A percentile compares a stretch with the other conserved stretches of the same genome.
These are phyloP conservation scores for Stagonosporopsis chrysanthemi DNA, from an alignment of 2,329 filamentous ascomycete species.

Conservation along the genomic window DNA sequence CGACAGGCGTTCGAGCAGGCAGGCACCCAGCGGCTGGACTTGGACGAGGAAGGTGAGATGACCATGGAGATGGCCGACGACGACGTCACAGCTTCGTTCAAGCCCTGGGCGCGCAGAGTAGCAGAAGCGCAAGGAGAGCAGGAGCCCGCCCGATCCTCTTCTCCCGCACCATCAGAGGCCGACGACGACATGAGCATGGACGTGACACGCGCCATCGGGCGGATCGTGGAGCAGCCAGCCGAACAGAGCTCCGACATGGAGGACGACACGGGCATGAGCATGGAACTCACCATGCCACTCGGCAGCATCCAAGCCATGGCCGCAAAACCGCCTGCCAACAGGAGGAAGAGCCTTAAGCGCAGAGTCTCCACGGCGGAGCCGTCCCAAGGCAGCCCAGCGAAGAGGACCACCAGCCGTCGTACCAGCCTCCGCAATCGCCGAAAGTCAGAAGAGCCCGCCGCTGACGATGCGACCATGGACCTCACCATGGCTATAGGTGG, in stretches of 20 bases:
- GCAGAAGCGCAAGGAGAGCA: slow-evolving; percentile 42
- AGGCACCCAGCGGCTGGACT: slow-evolving; percentile 72
- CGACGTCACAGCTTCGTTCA: slow-evolving; percentile 76
- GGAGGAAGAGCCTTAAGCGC: slow-evolving; percentile 53
- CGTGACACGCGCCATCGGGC: slow-evolving; percentile 81
- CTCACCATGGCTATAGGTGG: slow-evolving; percentile 49
- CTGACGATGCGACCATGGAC: slow-evolving; percentile 53
- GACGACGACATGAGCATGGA: slow-evolving; percentile 88
- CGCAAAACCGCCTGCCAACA: slow-evolving; percentile 35
- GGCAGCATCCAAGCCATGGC: slow-evolving; percentile 56
- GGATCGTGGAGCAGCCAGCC: slow-evolving; percentile 68
- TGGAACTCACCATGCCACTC: slow-evolving; percentile 65
- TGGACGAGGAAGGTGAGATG: slow-evolving; percentile 62
- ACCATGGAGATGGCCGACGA: slow-evolving; percentile 66
- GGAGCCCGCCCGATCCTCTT: slow-evolving; percentile 58
- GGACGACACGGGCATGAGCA: slow-evolving; percentile 55
- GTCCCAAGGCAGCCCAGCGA: slow-evolving; percentile 48
- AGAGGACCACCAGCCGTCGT: slow-evolving; percentile 43
- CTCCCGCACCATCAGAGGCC: slow-evolving; percentile 53
- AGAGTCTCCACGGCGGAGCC: slow-evolving; percentile 51
- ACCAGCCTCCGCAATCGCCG: slow-evolving; percentile 50
- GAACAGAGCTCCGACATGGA: slow-evolving; percentile 50
- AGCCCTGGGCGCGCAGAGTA: slow-evolving; percentile 72
- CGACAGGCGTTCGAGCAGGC: slow-evolving; percentile 77
- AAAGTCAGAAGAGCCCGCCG: slow-evolving; percentile 46